Evolutionary conservation across 768 basidiomycete species (phyloP), one percentile per base, ranked within the genome.

Genomic region (Leucocoprinus sp.): DNA sequence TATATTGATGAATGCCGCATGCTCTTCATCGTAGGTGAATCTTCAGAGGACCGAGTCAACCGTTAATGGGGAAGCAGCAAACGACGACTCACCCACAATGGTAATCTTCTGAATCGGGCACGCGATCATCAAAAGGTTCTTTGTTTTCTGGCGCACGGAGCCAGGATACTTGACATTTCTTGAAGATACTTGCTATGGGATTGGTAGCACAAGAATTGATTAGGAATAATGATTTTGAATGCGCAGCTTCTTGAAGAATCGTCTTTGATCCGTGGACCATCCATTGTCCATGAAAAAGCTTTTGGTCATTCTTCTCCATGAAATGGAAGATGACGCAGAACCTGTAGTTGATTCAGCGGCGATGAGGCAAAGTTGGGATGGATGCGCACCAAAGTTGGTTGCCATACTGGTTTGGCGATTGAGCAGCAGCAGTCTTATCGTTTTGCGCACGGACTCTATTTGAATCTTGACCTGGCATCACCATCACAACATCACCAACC

Each of bases 281-380:
- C 85, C 85, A 88, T 45, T 82, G 80, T 1, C 72, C 82, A 58
- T 88, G 85, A 44, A 83, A 79, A 62, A 67, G 71, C 55, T 78
- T 80, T 36, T 45, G 49, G 22, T 52, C 49, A 12, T 45, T 31
- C 6, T 56, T 58, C 42, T 80, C 73, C 49, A 72, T 82, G 46
- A 88, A 74, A 52, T 80, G 83, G 3, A 67, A 68, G 33, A 87
- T 81, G n/a, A 66, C 70, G 39, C 76, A 75, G 54, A 88, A 88
- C 85, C 85, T 88, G 23, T 9, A 22, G 22, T 14, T 42, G n/a
- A 22, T 27, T 23, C 11, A 31, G 17, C 31, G 9, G 15, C 1
- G 24, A 24, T 18, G 15, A 19, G 18, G n/a, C n/a, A n/a, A n/a
- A n/a, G n/a, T n/a, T n/a, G n/a, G n/a, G n/a, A n/a, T n/a, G n/a